A percentile compares a stretch with the other conserved stretches of the same genome.
phyloP scores from a whole-genome alignment of 2,329 filamentous ascomycete species.

The Calonectria naviculata region DNA sequence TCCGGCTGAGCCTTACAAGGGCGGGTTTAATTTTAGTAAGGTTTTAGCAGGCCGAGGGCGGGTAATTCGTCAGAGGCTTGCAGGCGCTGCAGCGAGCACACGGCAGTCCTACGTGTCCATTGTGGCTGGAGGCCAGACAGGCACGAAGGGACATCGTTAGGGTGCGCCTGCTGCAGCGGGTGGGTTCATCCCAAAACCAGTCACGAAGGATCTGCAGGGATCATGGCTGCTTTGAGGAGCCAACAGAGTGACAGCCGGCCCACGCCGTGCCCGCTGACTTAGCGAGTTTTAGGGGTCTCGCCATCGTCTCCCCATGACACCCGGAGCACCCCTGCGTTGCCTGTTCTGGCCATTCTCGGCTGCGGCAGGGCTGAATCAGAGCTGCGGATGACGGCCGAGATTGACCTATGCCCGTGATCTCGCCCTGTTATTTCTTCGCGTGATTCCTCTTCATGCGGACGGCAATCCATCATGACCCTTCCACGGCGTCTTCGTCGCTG shows the following conservation, averaged over 20 bases:
- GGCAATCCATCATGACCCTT: background rate
- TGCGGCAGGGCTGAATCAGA: background rate
- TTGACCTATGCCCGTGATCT: background rate
- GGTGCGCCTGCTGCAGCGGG: background rate
- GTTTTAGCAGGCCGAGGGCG: background rate
- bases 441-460: background rate
- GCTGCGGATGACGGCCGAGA: background rate
- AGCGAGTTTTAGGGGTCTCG: background rate
- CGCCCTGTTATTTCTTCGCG: background rate
- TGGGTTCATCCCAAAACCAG: conserved; percentile 1
- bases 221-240: background rate
- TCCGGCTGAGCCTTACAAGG: background rate
- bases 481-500: background rate
- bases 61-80: background rate
- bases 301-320: background rate
- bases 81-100: background rate
- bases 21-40: background rate
- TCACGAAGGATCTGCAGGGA: background rate
- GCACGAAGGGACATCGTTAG: background rate
- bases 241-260: background rate
- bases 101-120: conserved; percentile 2
- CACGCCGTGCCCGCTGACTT: conserved; percentile 4
- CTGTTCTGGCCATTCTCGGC: background rate
- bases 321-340: background rate
- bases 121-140: background rate